Base-by-base conservation (phyloP, 2,329 filamentous ascomycete genomes). In the Acrocalymma vagum region DNA sequence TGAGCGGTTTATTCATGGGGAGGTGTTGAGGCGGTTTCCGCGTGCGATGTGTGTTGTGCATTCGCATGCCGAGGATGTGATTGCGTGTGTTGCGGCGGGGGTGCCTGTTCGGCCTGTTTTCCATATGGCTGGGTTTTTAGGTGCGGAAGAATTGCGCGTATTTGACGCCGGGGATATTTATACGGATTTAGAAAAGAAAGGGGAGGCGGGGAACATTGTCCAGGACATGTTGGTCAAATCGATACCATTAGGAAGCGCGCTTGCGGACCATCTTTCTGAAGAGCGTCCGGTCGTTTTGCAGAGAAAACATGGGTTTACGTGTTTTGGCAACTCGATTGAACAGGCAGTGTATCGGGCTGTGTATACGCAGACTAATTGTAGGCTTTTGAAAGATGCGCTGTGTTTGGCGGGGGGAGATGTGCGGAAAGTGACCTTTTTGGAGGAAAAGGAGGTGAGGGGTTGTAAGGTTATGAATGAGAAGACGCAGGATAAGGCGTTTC, bases 221-320 rank as follows among this genome's bases (percentile, higher is more conserved):
- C 53, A 38, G 13, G 58, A 68, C 24, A 55, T 69, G 46, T 48
- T 70, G 24, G 59, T 69, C 17, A 61, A 57, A 10, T 55, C 33
- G 3, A 27, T 51, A 2, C 21, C 18, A 0, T 43, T 67, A 0
- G 66, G 65, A 5, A 44, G 48, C 3, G 42, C 54, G 4, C 40
- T 69, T 1, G 64, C 64, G 3, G 28, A 29, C 1, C 45, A 44
- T 7, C 22, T 58, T 0, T 40, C 49, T 2, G 42, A 45, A 1
- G 38, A 55, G 2, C 36, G 27, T n/a, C 53, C 62, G 0, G 62
- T 69, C 2, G 62, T 70, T 3, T 38, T 70, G 33, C 73, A 74
- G 64, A 66, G 72, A 9, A 72, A 72, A 8, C 72, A 76, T 34
- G 73, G 73, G 0, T 75, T 76, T 30, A 74, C 72, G 1, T 65